Percentiles rank a stretch among this genome's conserved stretches.
These are phyloP conservation scores for Vinca minor DNA, from an alignment of 257 asterid species.

Conservation along the genomic window DNA sequence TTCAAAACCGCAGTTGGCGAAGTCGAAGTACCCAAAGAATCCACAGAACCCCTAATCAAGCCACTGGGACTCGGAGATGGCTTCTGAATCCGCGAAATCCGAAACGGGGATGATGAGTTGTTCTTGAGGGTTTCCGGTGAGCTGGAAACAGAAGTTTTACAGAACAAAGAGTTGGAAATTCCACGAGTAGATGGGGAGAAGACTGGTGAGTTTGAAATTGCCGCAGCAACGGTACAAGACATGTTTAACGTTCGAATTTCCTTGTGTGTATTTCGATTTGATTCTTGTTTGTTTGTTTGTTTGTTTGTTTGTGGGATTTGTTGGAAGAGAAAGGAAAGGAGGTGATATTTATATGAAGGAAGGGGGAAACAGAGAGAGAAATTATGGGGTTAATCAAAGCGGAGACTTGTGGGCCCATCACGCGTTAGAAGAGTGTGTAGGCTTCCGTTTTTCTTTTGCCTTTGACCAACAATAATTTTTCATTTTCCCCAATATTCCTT, in stretches of 20 bases:
- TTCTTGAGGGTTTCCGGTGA: slow-evolving; percentile 21
- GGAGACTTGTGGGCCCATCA: slow-evolving; percentile 20
- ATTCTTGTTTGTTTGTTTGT: too few relatives aligned
- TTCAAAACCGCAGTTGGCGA: slow-evolving; percentile 23
- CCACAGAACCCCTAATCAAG: slow-evolving; percentile 33
- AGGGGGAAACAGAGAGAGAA: background rate
- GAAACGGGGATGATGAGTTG: slow-evolving; percentile 44
- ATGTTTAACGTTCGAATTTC: slow-evolving; percentile 25
- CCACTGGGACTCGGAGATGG: slow-evolving; percentile 34
- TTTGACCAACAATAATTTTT: slow-evolving; percentile 18
- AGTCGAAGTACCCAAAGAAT: slow-evolving; percentile 17
- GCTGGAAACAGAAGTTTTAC: slow-evolving; percentile 22
- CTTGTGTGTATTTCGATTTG: background rate
- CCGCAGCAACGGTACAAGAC: slow-evolving; percentile 52
- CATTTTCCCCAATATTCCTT: too few relatives aligned
- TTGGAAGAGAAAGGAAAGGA: background rate
- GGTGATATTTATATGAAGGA: slow-evolving; percentile 10
- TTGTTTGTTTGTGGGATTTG: background rate
- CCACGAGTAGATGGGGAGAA: slow-evolving; percentile 36
- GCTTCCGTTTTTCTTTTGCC: background rate
- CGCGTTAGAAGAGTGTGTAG: slow-evolving; percentile 24
- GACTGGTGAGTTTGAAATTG: slow-evolving; percentile 57
- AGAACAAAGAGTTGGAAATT: slow-evolving; percentile 20
- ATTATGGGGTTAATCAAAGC: too few relatives aligned
- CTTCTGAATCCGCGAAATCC: slow-evolving; percentile 47